These are phyloP conservation scores for Cryptococcus sp. DNA, from an alignment of 1,284 basidiomycete genomes.

Conservation along the genomic window DNA sequence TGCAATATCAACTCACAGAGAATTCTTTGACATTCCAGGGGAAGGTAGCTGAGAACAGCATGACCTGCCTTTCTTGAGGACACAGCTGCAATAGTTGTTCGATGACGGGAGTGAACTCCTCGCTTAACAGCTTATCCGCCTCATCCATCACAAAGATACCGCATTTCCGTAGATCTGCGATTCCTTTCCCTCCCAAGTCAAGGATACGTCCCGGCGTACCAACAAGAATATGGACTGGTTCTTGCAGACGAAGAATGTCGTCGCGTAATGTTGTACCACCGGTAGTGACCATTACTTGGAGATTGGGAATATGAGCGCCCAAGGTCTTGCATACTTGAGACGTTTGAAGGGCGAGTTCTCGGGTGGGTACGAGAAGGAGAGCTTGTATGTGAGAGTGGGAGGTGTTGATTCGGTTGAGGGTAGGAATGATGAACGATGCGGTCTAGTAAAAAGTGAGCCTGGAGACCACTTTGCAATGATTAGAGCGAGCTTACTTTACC, in stretches of 20 bases:
- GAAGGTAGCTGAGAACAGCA: slow-evolving; percentile 99
- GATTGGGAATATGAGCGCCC: slow-evolving; percentile 84
- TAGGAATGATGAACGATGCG: slow-evolving; percentile 96
- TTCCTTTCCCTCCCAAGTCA: slow-evolving; percentile 88
- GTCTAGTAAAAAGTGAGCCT: slow-evolving; percentile 60
- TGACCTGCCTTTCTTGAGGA: slow-evolving; percentile 87
- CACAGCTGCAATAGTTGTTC: slow-evolving; percentile 89
- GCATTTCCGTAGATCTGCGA: slow-evolving; percentile 92
- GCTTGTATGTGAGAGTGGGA: slow-evolving; percentile 89
- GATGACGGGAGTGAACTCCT: slow-evolving; percentile 98
- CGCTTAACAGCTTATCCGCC: slow-evolving; percentile 95
- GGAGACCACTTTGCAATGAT: neutral
- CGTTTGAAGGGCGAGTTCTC: slow-evolving; percentile 93
- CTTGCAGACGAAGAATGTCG: slow-evolving; percentile 89
- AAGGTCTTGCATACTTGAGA: slow-evolving; percentile 96
- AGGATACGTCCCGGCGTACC: slow-evolving; percentile 96
- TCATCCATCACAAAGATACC: slow-evolving; percentile 99
- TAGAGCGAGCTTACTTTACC: slow-evolving; percentile 40
- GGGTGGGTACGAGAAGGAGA: slow-evolving; percentile 88
- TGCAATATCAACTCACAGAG: slow-evolving; percentile 63
- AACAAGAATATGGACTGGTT: slow-evolving; percentile 92
- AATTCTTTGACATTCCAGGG: slow-evolving; percentile 99
- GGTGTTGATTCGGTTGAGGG: slow-evolving; percentile 89
- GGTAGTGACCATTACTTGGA: slow-evolving; percentile 99
- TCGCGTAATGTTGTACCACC: slow-evolving; percentile 97